Evolutionary conservation across 805 yeast species (phyloP).

Genomic region (Scheffersomyces stipitis): DNA sequence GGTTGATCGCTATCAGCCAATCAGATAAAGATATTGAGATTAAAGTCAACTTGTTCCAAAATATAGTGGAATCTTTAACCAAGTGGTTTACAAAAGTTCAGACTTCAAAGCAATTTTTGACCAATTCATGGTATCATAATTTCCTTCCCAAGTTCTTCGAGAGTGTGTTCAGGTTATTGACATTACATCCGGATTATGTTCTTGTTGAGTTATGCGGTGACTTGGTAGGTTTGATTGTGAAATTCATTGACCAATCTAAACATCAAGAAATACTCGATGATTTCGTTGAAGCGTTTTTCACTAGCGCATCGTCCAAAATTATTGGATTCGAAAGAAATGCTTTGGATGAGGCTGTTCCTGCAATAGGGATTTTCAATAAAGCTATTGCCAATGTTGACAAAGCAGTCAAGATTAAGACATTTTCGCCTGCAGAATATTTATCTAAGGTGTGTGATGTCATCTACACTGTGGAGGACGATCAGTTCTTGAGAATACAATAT

Average conservation of each 20-base stretch:
- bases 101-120: conserved; percentile 31
- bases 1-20: conserved; percentile 17
- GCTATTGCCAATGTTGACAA: conserved; percentile 56
- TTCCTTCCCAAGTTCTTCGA: conserved; percentile 42
- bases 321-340: conserved; percentile 15
- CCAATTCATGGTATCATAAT: conserved; percentile 42
- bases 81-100: conserved; percentile 28
- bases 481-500: conserved; percentile 50
- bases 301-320: conserved; percentile 9
- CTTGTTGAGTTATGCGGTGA: conserved; percentile 41
- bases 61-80: conserved; percentile 16
- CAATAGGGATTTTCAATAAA: conserved; percentile 39
- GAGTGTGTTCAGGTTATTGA: conserved; percentile 17
- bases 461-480: conserved; percentile 12
- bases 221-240: conserved; percentile 41
- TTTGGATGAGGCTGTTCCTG: conserved; percentile 24
- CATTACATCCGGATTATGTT: conserved; percentile 15
- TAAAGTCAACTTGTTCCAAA: conserved; percentile 4
- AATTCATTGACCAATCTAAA: conserved; percentile 33
- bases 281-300: conserved; percentile 35
- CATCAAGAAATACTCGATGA: conserved; percentile 50
- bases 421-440: conserved; percentile 6
- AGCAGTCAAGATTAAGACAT: conserved; percentile 16
- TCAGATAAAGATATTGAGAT: conserved; percentile 7
- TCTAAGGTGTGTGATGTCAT: conserved; percentile 9